These are phyloP conservation scores for Corymbia maculata DNA, from an alignment of 345 rosid species.

Conservation along the genomic window DNA sequence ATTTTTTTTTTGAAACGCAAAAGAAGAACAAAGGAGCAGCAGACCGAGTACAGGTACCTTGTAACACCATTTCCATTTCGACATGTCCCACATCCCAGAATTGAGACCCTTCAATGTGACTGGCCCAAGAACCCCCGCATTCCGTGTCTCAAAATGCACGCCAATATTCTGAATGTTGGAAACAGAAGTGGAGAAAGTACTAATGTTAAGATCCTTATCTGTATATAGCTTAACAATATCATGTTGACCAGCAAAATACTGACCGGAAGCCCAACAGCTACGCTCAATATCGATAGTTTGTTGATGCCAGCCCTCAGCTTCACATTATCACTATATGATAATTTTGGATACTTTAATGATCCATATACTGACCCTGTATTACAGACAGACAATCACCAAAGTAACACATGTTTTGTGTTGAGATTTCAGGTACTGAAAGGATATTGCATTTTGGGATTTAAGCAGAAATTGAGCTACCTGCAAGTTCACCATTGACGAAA, in stretches of 20 bases:
- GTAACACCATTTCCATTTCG: constrained; percentile 85
- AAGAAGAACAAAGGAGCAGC: not conserved
- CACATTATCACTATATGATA: constrained; percentile 57
- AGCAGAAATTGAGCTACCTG: constrained; percentile 6
- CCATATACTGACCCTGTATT: constrained; percentile 68
- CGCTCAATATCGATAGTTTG: constrained; percentile 70
- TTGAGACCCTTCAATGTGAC: constrained; percentile 62
- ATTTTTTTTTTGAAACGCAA: not conserved
- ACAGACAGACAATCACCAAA: not conserved
- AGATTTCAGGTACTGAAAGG: not conserved
- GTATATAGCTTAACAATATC: not conserved
- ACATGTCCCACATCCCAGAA: constrained; percentile 71
- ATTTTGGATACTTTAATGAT: constrained; percentile 36
- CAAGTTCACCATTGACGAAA: constrained; percentile 62
- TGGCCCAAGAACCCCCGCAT: constrained; percentile 78
- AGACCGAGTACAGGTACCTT: constrained; percentile 42
- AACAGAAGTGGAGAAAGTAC: not conserved
- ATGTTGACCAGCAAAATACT: constrained; percentile 1
- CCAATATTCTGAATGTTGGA: constrained; percentile 63
- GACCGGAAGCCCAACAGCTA: constrained; percentile 85
- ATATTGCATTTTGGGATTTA: not conserved
- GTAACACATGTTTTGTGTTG: not conserved
- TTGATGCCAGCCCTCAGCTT: constrained; percentile 71
- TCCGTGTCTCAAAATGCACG: constrained; percentile 68
- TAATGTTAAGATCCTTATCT: not conserved